Conservation (phyloP, 495 filamentous ascomycete species). For the Penicillium argentinense region DNA sequence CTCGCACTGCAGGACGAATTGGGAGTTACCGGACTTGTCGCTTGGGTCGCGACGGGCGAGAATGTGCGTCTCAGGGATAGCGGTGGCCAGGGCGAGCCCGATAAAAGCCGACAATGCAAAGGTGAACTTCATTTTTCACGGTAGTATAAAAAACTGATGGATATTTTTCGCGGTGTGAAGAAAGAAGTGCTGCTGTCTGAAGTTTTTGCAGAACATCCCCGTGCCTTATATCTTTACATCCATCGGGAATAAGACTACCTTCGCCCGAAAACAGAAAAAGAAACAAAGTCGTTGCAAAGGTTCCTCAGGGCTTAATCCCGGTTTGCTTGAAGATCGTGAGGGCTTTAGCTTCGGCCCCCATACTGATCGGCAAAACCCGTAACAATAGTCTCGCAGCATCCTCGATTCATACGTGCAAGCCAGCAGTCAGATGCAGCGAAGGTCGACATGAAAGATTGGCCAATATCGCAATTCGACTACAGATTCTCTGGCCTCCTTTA, state of each 20-base stretch:
- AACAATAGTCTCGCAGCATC: too few species aligned
- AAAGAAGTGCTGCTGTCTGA: background rate
- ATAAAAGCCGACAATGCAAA: background rate
- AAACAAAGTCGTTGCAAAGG: background rate
- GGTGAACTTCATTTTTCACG: constrained; percentile 1
- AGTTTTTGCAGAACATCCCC: background rate
- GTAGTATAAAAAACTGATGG: background rate
- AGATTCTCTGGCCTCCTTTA: too few species aligned
- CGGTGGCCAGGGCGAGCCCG: background rate
- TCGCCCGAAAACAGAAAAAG: too few species aligned
- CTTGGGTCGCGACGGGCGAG: background rate
- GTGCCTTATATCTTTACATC: background rate
- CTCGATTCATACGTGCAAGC: too few species aligned
- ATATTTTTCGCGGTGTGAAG: background rate
- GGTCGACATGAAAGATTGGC: too few species aligned
- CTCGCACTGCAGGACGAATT: constrained; percentile 6
- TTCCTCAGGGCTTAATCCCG: background rate
- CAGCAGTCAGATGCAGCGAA: too few species aligned
- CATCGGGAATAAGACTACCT: background rate
- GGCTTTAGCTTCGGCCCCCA: background rate
- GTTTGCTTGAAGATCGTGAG: too few species aligned
- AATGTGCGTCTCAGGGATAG: background rate
- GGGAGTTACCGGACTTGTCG: constrained; percentile 6
- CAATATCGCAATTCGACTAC: too few species aligned
- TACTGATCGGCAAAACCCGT: background rate